phyloP scores from a whole-genome alignment of 2,329 filamentous ascomycete genomes.

The Beauveria caledonica region DNA sequence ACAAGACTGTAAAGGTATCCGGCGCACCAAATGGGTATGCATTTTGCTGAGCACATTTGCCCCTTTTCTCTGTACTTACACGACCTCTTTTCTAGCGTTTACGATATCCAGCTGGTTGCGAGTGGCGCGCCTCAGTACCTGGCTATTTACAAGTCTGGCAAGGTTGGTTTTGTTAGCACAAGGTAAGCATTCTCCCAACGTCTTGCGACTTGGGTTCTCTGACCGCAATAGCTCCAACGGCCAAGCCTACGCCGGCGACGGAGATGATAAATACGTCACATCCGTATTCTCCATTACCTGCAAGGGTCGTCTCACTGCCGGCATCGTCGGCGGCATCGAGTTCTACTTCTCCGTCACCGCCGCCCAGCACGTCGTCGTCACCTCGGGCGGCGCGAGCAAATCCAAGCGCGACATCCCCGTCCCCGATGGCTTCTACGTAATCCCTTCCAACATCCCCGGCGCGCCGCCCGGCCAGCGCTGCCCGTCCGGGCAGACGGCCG shows the following conservation, averaged over 20 bases:
- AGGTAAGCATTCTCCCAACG: background rate
- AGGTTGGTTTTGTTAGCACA: slow-evolving; percentile 2
- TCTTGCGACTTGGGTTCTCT: background rate
- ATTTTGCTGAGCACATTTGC: background rate
- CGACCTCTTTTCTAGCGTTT: background rate
- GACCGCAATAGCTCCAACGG: slow-evolving; percentile 1
- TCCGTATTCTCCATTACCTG: slow-evolving; percentile 4
- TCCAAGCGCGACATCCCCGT: slow-evolving; percentile 6
- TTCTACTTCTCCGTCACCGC: slow-evolving; percentile 3
- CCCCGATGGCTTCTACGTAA: slow-evolving; percentile 3
- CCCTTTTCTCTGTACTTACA: background rate
- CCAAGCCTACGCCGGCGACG: background rate
- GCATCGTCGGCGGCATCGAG: background rate
- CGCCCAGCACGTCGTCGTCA: background rate
- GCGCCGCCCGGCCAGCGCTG: slow-evolving; percentile 5
- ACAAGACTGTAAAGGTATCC: slow-evolving; percentile 1
- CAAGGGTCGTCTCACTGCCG: background rate
- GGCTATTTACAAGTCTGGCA: slow-evolving; percentile 8
- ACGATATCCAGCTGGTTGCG: background rate
- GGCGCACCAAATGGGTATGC: background rate
- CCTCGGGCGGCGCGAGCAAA: background rate
- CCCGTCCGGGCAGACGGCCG: background rate
- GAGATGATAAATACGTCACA: slow-evolving; percentile 4
- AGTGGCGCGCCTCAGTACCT: background rate
- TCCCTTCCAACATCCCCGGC: background rate